Evolutionary conservation across 2,329 filamentous ascomycete genomes (phyloP).

Genomic region (Thermoascus crustaceus): DNA sequence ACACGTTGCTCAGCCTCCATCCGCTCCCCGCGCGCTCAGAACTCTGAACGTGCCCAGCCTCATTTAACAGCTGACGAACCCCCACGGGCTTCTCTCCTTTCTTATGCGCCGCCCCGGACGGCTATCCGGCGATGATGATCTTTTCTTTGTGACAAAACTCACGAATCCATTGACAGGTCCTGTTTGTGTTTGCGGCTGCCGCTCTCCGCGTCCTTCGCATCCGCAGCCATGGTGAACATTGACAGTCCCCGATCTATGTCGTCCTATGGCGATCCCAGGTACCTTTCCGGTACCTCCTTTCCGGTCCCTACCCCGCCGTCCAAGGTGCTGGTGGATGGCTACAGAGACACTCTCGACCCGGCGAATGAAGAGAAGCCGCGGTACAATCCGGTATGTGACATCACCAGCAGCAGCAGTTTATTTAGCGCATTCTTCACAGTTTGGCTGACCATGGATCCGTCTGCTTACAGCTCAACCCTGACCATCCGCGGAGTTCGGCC

Average conservation of each 20-base stretch:
- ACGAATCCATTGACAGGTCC: constrained; percentile 9
- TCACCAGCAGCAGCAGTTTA: not conserved
- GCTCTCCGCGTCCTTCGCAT: constrained; percentile 1
- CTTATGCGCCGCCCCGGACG: too few species aligned
- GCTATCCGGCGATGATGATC: constrained; percentile 5
- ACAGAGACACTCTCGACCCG: constrained; percentile 48
- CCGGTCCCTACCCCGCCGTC: constrained; percentile 25
- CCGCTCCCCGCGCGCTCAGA: too few species aligned
- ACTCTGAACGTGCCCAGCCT: too few species aligned
- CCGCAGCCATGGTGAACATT: constrained; percentile 23
- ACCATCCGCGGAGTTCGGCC: constrained; percentile 27
- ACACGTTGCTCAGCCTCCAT: too few species aligned
- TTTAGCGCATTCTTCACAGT: not conserved
- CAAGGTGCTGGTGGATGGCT: constrained; percentile 51
- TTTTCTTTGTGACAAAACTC: constrained; percentile 3
- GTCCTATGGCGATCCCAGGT: constrained; percentile 34
- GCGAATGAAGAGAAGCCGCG: constrained; percentile 48
- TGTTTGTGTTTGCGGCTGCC: not conserved
- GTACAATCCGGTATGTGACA: constrained; percentile 49
- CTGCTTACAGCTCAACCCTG: constrained; percentile 50
- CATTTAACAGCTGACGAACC: too few species aligned
- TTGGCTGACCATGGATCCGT: constrained; percentile 12
- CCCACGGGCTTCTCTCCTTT: too few species aligned
- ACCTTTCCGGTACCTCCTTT: constrained; percentile 28
- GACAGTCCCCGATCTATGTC: constrained; percentile 33